Base-by-base conservation (phyloP, 2,329 filamentous ascomycete species). In the Oidium heveae region DNA sequence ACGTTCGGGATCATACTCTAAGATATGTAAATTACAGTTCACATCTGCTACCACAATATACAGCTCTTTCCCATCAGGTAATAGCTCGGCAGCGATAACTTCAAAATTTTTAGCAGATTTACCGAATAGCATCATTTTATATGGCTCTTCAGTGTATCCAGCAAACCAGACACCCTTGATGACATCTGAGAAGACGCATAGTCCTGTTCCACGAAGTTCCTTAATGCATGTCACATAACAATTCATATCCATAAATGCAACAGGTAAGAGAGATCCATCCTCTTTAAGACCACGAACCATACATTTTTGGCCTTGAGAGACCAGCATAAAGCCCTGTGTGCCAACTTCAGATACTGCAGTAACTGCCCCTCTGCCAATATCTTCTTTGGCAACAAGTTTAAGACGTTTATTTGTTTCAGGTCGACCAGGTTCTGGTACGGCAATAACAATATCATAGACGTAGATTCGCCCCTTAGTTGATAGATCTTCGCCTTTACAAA, bases 171-270 rank as follows among this genome's bases (percentile, higher is more conserved):
- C 73, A 0, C 91, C 91, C 69, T 94, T 94, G 65, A 91, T 80
- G 0, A 84, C 85, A 68, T 98, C 91, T 0, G 85, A 84, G 69
- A 95, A 80, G 12, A 94, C 73, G 63, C 85, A 87, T 65, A 98
- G 73, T 0, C 89, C 88, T 0, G 86, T 93, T 1, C 82, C 79
- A 3, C 80, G 79, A 18, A 98, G 73, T 62, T 86, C 85, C 63
- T 88, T 91, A 54, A 86, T 76, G n/a, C 82, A 79, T 2, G 80
- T 85, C 13, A 94, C 86, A 63, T 94, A 91, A 67, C 85, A 93
- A 68, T 86, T 91, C 80, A 95, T 93, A 63, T 98, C 91, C 74
- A 98, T 84, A 64, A 98, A 98, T 0, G 91, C 91, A 3, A 98
- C 89, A 0, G 91, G 91, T 0, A 96, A 72, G 54, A 96, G 74